Percentiles rank a stretch among this genome's conserved stretches.
Conservation (phyloP, 495 filamentous ascomycete genomes). For the Tuber borchii region DNA sequence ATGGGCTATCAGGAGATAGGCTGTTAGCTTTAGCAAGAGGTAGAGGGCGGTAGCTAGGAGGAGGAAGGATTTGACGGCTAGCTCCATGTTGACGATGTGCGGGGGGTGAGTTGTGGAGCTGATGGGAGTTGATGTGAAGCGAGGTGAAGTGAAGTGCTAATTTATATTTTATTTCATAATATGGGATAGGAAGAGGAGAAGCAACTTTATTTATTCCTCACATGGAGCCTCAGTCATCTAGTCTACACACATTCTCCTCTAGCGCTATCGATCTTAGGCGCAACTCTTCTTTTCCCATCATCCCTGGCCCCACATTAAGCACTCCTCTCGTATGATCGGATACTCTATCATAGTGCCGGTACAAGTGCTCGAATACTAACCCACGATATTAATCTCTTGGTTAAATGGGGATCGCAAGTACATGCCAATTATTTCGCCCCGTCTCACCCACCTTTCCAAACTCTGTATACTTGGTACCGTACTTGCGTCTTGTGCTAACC, state of each 20-base stretch:
- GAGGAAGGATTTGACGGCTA: conserved; percentile 8
- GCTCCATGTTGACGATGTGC: conserved; percentile 8
- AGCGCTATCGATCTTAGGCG: neutral
- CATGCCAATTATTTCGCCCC: neutral
- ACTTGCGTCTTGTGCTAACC: neutral
- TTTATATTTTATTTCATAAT: neutral
- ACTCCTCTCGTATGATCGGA: neutral
- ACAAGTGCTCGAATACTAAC: neutral
- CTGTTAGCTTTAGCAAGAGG: conserved; percentile 26
- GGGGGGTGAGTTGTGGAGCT: neutral
- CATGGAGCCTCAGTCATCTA: neutral
- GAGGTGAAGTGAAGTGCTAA: neutral
- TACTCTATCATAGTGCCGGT: neutral
- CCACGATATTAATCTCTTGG: neutral
- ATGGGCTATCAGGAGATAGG: conserved; percentile 36
- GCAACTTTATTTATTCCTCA: neutral
- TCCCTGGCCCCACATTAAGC: neutral
- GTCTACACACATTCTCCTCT: neutral
- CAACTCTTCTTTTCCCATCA: neutral
- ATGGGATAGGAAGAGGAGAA: neutral
- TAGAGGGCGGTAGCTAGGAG: conserved; percentile 11
- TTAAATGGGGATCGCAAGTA: neutral
- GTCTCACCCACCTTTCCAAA: neutral
- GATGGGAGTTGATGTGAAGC: neutral
- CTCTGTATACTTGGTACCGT: neutral